Conservation (phyloP, 257 asterid species). For the Sherardia arvensis region DNA sequence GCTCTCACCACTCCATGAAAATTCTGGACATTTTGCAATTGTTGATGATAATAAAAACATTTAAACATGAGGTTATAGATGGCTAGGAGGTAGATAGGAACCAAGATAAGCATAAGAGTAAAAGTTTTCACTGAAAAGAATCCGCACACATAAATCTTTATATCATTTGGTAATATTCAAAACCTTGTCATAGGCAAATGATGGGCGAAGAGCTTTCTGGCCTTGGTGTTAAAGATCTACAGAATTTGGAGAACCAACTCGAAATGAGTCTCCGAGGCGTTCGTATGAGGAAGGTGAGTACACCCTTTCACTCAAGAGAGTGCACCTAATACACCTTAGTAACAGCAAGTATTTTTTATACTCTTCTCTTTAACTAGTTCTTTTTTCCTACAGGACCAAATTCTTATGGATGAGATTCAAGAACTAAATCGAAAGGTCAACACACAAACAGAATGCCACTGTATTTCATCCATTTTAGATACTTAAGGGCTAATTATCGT, state of each 20-base stretch:
- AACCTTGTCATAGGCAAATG: slow-evolving; percentile 39
- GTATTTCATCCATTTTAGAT: slow-evolving; percentile 1
- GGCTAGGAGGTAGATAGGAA: neutral
- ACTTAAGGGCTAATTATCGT: slow-evolving; percentile 21
- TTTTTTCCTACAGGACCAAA: slow-evolving; percentile 44
- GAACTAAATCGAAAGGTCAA: slow-evolving; percentile 54
- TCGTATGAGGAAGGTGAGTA: slow-evolving; percentile 53
- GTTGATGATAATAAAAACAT: neutral
- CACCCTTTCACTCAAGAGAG: slow-evolving; percentile 6
- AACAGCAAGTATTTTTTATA: slow-evolving; percentile 3
- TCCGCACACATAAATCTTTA: neutral
- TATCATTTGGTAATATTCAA: neutral
- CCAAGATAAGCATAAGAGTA: neutral
- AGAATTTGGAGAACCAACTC: slow-evolving; percentile 56
- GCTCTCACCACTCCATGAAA: neutral
- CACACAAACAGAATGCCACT: slow-evolving; percentile 2
- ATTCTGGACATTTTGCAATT: neutral
- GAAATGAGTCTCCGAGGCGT: slow-evolving; percentile 56
- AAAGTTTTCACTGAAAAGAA: neutral
- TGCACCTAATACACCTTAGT: neutral
- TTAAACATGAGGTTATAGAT: neutral
- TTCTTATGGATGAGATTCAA: slow-evolving; percentile 46
- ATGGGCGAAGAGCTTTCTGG: slow-evolving; percentile 69
- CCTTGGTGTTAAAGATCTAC: slow-evolving; percentile 47
- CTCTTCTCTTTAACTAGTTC: neutral